Base-by-base conservation (phyloP, 352 stramenopile species). In the Phytophthora capsici region DNA sequence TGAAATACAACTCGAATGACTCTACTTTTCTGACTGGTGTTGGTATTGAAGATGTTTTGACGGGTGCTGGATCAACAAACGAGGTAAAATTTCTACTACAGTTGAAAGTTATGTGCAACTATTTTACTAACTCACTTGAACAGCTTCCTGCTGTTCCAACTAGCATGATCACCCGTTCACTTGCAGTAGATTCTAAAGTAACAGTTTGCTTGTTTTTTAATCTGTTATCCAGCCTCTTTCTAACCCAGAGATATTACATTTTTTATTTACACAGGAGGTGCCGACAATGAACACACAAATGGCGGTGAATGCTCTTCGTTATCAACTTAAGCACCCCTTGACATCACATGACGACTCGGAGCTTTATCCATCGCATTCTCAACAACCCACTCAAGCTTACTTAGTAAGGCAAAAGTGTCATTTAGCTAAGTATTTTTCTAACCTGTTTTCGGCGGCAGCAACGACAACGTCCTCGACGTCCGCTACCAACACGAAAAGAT, bases 21-120 rank as follows among this genome's bases (percentile, higher is more conserved):
- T 73, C 80, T n/a, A 94, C 83, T 4, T 94, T 92, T 36, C 54
- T 94, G 43, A 94, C 85, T 3, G 82, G 85, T 17, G 79, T 94
- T 16, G 80, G 78, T 1, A 88, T 93, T 41, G 84, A 91, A 67
- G 81, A 89, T 44, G 62, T 87, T 20, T 34, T 90, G 28, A 65
- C 52, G 7, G 62, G 55, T 13, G 63, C 61, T 2, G 54, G 67
- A 12, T 60, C 57, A 8, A 54, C 50, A 26, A 59, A 57, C 17
- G 73, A 88, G 65, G 78, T 86, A 30, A 19, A 34, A 0, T 20
- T 44, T 48, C 23, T 4, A 20, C n/a, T n/a, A 22, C 13, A 2
- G 23, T 5, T 16, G 6, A 26, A 40, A 5, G 25, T 41, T 22
- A 8, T 34, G 10, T 45, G 32, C 3, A 20, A 55, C 32, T 36